Percentiles rank a stretch among this genome's conserved stretches.
phyloP scores from a whole-genome alignment of 2,329 filamentous ascomycete species.

The Cladosporium sp. region DNA sequence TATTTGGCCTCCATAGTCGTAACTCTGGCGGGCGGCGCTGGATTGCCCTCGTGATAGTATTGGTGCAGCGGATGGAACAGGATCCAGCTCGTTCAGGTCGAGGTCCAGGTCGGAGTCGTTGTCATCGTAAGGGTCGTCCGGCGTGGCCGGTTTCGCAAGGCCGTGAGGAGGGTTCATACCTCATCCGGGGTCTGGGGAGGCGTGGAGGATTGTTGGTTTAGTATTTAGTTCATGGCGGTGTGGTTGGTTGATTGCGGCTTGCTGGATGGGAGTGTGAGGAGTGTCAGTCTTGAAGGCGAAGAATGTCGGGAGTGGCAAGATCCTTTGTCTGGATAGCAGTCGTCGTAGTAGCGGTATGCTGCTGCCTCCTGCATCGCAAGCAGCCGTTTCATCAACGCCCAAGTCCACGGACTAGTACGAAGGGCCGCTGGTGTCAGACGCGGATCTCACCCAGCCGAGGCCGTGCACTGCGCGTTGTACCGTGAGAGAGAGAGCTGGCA shows the following conservation, averaged over 20 bases:
- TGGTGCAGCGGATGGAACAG: conserved; percentile 41
- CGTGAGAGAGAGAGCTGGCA: conserved; percentile 4
- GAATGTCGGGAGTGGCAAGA: not conserved
- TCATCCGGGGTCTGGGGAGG: conserved; percentile 34
- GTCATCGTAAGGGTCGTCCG: conserved; percentile 61
- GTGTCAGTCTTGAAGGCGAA: not conserved
- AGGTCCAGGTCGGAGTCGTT: conserved; percentile 74
- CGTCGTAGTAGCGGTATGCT: conserved; percentile 1
- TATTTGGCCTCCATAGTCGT: conserved; percentile 58
- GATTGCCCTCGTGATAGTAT: conserved; percentile 34
- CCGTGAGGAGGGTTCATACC: conserved; percentile 49
- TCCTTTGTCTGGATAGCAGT: conserved; percentile 12
- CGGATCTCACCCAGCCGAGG: conserved; percentile 5
- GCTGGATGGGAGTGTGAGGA: not conserved
- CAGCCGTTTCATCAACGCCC: conserved; percentile 15
- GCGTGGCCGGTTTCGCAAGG: conserved; percentile 58
- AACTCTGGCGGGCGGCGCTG: conserved; percentile 27
- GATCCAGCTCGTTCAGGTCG: conserved; percentile 78
- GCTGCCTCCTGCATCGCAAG: conserved; percentile 12
- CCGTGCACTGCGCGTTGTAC: conserved; percentile 7
- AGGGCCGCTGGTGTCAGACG: not conserved
- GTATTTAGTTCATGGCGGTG: conserved; percentile 8
- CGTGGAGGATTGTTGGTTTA: conserved; percentile 3
- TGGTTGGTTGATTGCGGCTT: not conserved
- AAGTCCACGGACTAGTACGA: not conserved